Percentiles rank a stretch among this genome's conserved stretches.
Evolutionary conservation across 257 asterid genomes (phyloP).

Genomic region (Fraxinus americana): DNA sequence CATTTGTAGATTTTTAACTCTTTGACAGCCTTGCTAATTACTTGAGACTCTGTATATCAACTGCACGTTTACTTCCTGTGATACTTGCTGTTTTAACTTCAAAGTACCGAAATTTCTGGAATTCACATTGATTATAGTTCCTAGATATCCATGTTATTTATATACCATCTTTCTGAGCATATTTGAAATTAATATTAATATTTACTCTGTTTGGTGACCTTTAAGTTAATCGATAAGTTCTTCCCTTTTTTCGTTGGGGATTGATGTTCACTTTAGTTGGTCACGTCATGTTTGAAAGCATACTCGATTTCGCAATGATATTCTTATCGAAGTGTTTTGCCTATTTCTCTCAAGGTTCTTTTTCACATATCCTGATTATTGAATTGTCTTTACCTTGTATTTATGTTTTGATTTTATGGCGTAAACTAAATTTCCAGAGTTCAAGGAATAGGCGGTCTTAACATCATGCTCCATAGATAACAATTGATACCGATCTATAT

Average conservation of each 20-base stretch:
- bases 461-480: background rate
- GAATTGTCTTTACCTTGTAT: background rate
- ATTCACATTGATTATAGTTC: background rate
- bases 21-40: background rate
- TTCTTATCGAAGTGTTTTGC: too few species aligned
- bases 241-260: too few species aligned
- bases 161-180: conserved; percentile 6
- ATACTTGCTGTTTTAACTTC: background rate
- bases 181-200: too few species aligned
- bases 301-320: too few species aligned
- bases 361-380: too few species aligned
- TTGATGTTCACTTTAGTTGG: too few species aligned
- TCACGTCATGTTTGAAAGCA: too few species aligned
- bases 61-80: conserved; percentile 9
- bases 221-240: background rate
- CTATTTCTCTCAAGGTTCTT: too few species aligned
- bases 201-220: background rate
- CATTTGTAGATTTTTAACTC: background rate
- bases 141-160: background rate
- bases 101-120: background rate
- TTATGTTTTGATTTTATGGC: background rate
- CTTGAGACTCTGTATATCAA: background rate
- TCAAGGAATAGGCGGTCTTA: background rate
- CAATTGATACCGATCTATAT: background rate
- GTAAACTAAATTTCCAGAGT: background rate